These are phyloP conservation scores for Exserohilum rostratum DNA, from an alignment of 2,329 filamentous ascomycete genomes.

Conservation along the genomic window DNA sequence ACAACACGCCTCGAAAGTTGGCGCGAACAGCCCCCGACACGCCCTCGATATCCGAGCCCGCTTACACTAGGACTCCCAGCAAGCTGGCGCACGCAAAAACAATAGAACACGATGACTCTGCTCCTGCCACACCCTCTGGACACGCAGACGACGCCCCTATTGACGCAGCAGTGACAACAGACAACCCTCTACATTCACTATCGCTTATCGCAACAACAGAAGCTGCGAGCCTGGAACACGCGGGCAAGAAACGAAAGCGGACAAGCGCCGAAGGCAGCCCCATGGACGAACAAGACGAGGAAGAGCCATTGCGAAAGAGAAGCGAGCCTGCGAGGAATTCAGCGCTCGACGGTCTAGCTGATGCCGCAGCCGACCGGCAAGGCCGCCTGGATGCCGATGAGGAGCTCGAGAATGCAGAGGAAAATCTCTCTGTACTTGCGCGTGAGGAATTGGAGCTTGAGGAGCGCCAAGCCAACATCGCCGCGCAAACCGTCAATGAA, in stretches of 20 bases:
- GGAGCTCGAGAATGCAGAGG: constrained; percentile 59
- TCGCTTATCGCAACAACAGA: constrained; percentile 42
- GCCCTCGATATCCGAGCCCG: constrained; percentile 41
- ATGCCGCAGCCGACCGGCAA: constrained; percentile 32
- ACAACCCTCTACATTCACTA: constrained; percentile 39
- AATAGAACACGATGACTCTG: constrained; percentile 38
- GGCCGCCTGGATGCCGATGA: constrained; percentile 50
- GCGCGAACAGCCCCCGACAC: constrained; percentile 46
- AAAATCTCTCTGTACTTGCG: constrained; percentile 38
- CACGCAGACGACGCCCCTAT: constrained; percentile 21
- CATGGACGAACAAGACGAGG: constrained; percentile 37
- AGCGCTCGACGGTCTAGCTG: constrained; percentile 39
- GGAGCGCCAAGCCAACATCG: constrained; percentile 43
- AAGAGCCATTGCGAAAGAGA: constrained; percentile 48
- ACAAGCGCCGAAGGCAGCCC: constrained; percentile 49
- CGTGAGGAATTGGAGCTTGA: constrained; percentile 44
- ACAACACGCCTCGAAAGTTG: constrained; percentile 78
- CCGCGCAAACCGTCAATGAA: constrained; percentile 40
- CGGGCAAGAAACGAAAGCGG: constrained; percentile 54
- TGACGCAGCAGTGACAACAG: constrained; percentile 23
- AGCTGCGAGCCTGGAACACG: constrained; percentile 37
- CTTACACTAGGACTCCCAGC: constrained; percentile 46
- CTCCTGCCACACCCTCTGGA: constrained; percentile 36
- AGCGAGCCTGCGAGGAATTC: constrained; percentile 34
- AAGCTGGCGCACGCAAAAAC: constrained; percentile 45